Conservation (phyloP, 768 basidiomycete genomes). For the Mycena belliarum region DNA sequence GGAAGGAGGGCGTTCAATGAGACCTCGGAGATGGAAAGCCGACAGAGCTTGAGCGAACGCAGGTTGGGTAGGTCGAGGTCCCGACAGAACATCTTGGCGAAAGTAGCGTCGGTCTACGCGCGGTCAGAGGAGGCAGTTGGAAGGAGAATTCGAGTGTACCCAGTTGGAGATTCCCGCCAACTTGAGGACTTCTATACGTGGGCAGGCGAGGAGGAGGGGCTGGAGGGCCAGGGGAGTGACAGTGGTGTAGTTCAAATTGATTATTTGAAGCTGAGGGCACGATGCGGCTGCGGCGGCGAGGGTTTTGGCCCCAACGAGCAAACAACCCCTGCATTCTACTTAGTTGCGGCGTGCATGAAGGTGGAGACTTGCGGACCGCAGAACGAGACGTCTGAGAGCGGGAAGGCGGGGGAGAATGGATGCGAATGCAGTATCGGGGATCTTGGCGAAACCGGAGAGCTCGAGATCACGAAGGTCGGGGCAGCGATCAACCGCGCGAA, state of each 20-base stretch:
- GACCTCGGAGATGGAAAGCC: constrained; percentile 50
- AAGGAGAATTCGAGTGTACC: constrained; percentile 33
- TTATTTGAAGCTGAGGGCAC: constrained; percentile 43
- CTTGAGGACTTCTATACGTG: constrained; percentile 55
- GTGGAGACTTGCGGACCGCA: constrained; percentile 46
- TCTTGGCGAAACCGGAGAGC: constrained; percentile 52
- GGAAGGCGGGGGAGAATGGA: constrained; percentile 47
- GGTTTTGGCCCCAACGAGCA: constrained; percentile 54
- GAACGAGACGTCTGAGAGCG: constrained; percentile 45
- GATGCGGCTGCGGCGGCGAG: constrained; percentile 39
- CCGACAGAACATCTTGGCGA: constrained; percentile 45
- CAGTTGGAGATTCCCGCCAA: constrained; percentile 62
- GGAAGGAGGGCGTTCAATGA: constrained; percentile 44
- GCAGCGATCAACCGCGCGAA: constrained; percentile 44
- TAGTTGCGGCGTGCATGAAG: constrained; percentile 5
- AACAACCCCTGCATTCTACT: constrained; percentile 50
- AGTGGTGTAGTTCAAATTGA: constrained; percentile 66
- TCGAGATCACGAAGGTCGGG: constrained; percentile 48
- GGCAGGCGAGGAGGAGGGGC: constrained; percentile 40
- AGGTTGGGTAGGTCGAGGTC: constrained; percentile 40
- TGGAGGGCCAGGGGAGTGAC: constrained; percentile 50
- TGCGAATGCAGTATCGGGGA: constrained; percentile 53
- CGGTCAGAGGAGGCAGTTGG: not conserved
- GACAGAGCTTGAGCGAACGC: constrained; percentile 59
- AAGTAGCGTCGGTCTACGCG: constrained; percentile 56